Base-by-base conservation (phyloP, 805 yeast genomes). In the Candida oleophila region DNA sequence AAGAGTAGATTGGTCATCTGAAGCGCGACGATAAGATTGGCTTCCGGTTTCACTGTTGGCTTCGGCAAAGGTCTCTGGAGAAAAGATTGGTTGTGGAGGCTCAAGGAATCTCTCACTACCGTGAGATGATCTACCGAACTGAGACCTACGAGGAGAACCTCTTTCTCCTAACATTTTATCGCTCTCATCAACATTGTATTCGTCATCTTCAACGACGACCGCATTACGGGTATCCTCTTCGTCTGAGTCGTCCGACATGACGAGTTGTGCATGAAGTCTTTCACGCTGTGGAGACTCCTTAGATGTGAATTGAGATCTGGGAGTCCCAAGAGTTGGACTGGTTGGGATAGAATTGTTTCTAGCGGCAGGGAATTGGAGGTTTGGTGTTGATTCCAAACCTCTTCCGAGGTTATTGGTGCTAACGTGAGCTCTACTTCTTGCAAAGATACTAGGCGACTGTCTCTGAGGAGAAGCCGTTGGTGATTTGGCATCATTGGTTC, bases 211-310 rank as follows among this genome's bases (percentile, higher is more conserved):
- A 14, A 30, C 21, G 16, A 32, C 15, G 21, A 63, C 67, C 43
- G 28, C 39, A 12, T 22, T 22, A 14, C 16, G 12, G 22, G 38
- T 16, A 21, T 36, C 38, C 42, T 20, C 38, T 36, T 16, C 35
- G 32, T 45, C 43, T 22, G 18, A 20, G 21, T 71, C 70, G 45
- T 71, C 72, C 22, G 73, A 68, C 41, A 83, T 73, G 12, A 77
- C 64, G 3, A 82, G 68, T 4, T 83, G 73, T 3, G 73, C 71
- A 35, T 75, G 77, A 9, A 55, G 61, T 35, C 68, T 71, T 37
- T 74, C 74, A 60, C 90, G 78, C 46, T 73, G 77, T 30, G 96
- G 94, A 0, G 95, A 83, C 61, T 87, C 91, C 53, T 80, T 66
- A 45, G 80, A 69, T 2, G 94, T 84, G 55, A 77, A 85, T 43